A percentile compares a stretch with the other conserved stretches of the same genome.
These are phyloP conservation scores for Cryptococcus hybrid DNA, from an alignment of 1,284 basidiomycete species.

Conservation along the genomic window DNA sequence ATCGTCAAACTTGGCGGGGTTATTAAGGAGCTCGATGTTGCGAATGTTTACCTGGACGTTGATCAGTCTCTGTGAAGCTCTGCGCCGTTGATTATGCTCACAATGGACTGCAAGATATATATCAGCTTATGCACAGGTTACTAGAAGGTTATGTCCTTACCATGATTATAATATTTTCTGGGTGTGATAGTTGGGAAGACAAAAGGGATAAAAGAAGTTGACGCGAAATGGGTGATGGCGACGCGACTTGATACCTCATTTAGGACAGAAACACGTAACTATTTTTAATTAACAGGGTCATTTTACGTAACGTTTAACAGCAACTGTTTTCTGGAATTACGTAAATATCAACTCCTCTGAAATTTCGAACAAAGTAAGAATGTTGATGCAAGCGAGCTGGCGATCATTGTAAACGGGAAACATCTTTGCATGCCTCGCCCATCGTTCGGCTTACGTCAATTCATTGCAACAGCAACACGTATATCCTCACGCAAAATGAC, in stretches of 20 bases:
- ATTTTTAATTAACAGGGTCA: not conserved
- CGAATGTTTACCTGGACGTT: conserved; percentile 50
- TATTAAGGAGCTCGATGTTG: conserved; percentile 75
- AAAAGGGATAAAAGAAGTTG: not conserved
- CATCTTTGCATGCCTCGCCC: not conserved
- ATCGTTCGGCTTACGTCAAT: not conserved
- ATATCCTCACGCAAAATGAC: conserved; percentile 1
- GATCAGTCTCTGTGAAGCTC: not conserved
- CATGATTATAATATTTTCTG: conserved; percentile 1
- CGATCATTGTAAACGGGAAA: not conserved
- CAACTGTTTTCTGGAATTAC: not conserved
- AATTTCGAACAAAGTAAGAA: not conserved
- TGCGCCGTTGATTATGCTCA: conserved; percentile 17
- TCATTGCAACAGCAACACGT: not conserved
- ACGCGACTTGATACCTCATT: not conserved
- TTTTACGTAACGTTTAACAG: not conserved
- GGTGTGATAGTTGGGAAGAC: not conserved
- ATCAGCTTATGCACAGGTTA: not conserved
- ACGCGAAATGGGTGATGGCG: not conserved
- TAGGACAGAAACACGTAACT: not conserved
- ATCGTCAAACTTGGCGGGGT: conserved; percentile 87
- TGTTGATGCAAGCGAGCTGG: too few relatives aligned
- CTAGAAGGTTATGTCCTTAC: not conserved
- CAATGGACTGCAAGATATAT: conserved; percentile 35
- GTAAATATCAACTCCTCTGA: not conserved